Evolutionary conservation across 768 basidiomycete species (phyloP).

Genomic region (Tylopilus intermedius): DNA sequence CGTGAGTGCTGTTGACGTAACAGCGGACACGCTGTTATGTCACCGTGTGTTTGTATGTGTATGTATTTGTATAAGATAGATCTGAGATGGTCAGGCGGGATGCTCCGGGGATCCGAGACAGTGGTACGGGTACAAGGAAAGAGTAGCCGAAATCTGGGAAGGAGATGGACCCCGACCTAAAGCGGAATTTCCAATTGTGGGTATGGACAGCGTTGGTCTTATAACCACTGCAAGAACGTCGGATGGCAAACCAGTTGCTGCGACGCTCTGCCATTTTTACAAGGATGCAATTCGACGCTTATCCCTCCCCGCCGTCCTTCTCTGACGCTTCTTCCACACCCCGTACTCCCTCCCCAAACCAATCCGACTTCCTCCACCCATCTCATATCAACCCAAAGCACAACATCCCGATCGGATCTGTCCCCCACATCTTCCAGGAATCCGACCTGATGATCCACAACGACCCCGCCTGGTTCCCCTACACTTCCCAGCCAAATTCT

Average conservation of each 20-base stretch:
- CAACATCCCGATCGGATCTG: conserved; percentile 36
- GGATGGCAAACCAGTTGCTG: conserved; percentile 17
- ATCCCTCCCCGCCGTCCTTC: conserved; percentile 47
- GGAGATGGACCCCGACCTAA: conserved; percentile 21
- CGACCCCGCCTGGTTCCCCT: conserved; percentile 35
- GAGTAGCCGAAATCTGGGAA: conserved; percentile 37
- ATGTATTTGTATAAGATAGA: conserved; percentile 9
- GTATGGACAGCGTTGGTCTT: conserved; percentile 30
- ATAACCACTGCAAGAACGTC: conserved; percentile 22
- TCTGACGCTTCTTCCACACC: conserved; percentile 65
- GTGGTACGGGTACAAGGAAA: conserved; percentile 32
- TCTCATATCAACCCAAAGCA: conserved; percentile 35
- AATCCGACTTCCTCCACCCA: conserved; percentile 31
- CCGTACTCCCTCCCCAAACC: conserved; percentile 66
- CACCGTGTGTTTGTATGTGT: conserved; percentile 25
- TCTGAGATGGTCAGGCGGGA: conserved; percentile 32
- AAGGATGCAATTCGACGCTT: conserved; percentile 56
- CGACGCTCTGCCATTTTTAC: conserved; percentile 13
- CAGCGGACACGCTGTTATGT: conserved; percentile 29
- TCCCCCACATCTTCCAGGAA: conserved; percentile 49
- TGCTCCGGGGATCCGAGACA: conserved; percentile 31
- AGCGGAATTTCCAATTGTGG: conserved; percentile 25
- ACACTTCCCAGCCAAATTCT: conserved; percentile 39
- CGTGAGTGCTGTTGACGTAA: conserved; percentile 31
- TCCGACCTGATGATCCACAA: conserved; percentile 34